A percentile compares a stretch with the other conserved stretches of the same genome.
phyloP scores from a whole-genome alignment of 1,284 basidiomycete genomes.

The Cutaneotrichosporon cavernicola region DNA sequence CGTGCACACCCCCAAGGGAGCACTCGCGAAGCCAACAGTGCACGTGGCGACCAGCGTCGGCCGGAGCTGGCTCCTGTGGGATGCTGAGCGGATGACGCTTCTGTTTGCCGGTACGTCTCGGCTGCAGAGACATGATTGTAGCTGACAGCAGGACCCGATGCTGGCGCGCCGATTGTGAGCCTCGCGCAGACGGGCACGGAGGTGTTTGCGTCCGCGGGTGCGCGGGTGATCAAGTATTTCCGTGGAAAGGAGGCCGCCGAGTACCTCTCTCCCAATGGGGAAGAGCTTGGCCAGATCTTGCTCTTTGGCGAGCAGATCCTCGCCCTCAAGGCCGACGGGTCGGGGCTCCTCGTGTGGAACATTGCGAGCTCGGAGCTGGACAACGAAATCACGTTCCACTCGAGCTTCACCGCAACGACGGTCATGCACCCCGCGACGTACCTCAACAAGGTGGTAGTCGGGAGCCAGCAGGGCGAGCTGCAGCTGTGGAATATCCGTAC shows the following conservation, averaged over 20 bases:
- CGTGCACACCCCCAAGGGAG: conserved; percentile 80
- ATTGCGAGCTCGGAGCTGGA: conserved; percentile 51
- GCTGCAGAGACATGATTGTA: too few species aligned
- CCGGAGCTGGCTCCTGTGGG: conserved; percentile 93
- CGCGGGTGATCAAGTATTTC: conserved; percentile 70
- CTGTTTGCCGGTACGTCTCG: conserved; percentile 79
- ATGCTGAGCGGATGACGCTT: conserved; percentile 86
- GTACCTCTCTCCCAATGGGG: conserved; percentile 38
- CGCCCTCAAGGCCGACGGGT: conserved; percentile 75
- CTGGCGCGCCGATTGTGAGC: conserved; percentile 68
- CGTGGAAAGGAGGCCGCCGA: conserved; percentile 71
- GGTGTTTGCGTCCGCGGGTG: conserved; percentile 76
- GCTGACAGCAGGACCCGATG: conserved; percentile 67
- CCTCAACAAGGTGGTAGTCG: conserved; percentile 90
- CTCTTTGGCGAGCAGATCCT: conserved; percentile 79
- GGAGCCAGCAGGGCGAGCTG: conserved; percentile 74
- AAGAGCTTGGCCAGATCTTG: conserved; percentile 57
- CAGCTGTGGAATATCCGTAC: conserved; percentile 94
- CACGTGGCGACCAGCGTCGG: conserved; percentile 88
- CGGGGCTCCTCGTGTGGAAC: conserved; percentile 79
- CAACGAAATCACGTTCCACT: conserved; percentile 60
- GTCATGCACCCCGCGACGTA: conserved; percentile 95
- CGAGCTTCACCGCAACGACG: conserved; percentile 71
- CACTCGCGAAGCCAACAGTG: conserved; percentile 74
- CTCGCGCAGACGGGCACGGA: conserved; percentile 81